Evolutionary conservation across 208 protist genomes (phyloP), one percentile per base, ranked within the genome.

Genomic region (Vickermania spadyakhi): DNA sequence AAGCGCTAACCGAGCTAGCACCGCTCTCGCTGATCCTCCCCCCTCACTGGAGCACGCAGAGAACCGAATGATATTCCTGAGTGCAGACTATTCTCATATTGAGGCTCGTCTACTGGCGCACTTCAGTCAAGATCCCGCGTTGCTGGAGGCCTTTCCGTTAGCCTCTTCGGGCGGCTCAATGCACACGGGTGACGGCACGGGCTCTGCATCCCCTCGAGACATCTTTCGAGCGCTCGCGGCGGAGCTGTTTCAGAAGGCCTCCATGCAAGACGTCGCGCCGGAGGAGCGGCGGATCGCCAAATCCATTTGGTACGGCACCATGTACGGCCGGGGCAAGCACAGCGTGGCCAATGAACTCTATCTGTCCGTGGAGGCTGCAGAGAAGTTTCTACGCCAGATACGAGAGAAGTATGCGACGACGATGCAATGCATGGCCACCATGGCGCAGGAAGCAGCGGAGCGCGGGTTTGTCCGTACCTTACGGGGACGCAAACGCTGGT

Each of bases 1-100:
- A 18, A 45, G 18, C 11, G 36, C 11, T 18, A n/a, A n/a, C 36
- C 36, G 36, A 45, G 11, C 7, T 18, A 18, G 36, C 11, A 18
- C 36, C 7, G 36, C 36, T 7, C 7, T n/a, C 18, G 36, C 7
- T n/a, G 36, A 45, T 18, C 11, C 7, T 45, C 11, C 7, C 7
- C 11, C 36, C 11, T 7, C 11, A n/a, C 14, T 11, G 14, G 13
- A 52, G 4, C 23, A 45, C n/a, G 7, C 22, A 5, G 52, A 56
- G 21, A n/a, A n/a, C 13, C 23, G 21, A n/a, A 5, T 23, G 26
- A n/a, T 7, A n/a, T 51, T 77, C 22, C 7, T 79, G 2, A 56
- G 27, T n/a, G 64, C 66, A 11, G 73, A 79, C 57, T 79, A 79
- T 49, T 29, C 41, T 18, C 58, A 78, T n/a, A 75, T 79, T 53